These are phyloP conservation scores for Punica granatum DNA, from an alignment of 345 rosid genomes.

Conservation along the genomic window DNA sequence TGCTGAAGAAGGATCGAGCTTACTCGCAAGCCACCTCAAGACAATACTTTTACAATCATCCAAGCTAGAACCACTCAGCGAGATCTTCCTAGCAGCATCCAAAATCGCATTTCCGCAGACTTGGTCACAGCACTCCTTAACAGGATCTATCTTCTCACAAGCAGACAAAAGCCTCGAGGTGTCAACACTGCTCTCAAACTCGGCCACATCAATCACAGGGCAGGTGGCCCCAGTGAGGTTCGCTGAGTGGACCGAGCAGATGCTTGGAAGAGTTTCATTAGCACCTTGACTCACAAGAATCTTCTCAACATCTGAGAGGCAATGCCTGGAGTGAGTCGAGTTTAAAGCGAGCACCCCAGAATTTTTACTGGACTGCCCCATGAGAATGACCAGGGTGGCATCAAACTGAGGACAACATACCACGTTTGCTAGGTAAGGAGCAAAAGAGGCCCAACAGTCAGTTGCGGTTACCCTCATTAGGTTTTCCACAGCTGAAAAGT, in stretches of 20 bases:
- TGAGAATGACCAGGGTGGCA: constrained; percentile 43
- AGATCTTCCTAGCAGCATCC: constrained; percentile 37
- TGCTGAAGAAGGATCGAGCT: constrained; percentile 35
- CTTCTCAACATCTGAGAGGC: constrained; percentile 48
- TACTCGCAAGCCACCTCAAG: constrained; percentile 46
- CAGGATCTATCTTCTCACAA: constrained; percentile 40
- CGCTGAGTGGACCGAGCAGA: constrained; percentile 37
- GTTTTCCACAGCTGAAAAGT: constrained; percentile 37
- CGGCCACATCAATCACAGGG: constrained; percentile 33
- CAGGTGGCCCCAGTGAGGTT: constrained; percentile 48
- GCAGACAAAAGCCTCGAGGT: constrained; percentile 41
- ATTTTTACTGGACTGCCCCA: constrained; percentile 43
- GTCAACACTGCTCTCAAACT: constrained; percentile 42
- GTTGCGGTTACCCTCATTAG: constrained; percentile 36
- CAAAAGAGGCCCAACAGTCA: constrained; percentile 45
- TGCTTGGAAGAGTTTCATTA: constrained; percentile 19
- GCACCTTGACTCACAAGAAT: constrained; percentile 51
- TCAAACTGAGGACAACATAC: constrained; percentile 59
- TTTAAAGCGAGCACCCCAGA: constrained; percentile 38
- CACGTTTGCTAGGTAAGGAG: constrained; percentile 49
- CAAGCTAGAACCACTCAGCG: constrained; percentile 23
- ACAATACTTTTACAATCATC: constrained; percentile 43
- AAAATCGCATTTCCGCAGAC: constrained; percentile 43
- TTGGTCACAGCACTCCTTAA: constrained; percentile 49
- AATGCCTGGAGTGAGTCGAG: constrained; percentile 29